Conservation (phyloP, 495 filamentous ascomycete species). For the Cercophora samala region DNA sequence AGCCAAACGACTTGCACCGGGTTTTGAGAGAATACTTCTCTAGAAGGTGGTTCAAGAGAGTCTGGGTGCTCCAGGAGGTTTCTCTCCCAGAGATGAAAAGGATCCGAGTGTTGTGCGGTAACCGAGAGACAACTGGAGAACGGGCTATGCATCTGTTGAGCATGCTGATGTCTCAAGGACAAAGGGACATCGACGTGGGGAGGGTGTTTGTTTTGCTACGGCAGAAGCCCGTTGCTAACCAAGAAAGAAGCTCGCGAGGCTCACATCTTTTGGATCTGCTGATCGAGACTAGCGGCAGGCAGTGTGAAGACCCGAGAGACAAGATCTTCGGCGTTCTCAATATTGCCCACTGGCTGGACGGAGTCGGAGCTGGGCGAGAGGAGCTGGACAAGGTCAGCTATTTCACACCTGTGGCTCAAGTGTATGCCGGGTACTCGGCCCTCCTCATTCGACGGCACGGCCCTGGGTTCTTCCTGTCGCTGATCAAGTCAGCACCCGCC, state of each 20-base stretch:
- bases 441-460: conserved; percentile 20
- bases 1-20: conserved; percentile 8
- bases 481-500: conserved; percentile 17
- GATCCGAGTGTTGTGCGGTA: conserved; percentile 8
- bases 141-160: conserved; percentile 7
- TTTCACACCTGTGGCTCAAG: background rate
- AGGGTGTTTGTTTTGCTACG: background rate
- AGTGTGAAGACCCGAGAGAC: conserved; percentile 23
- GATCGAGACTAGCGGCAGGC: background rate
- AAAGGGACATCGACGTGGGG: background rate
- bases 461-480: conserved; percentile 20
- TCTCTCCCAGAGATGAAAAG: conserved; percentile 13
- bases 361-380: background rate
- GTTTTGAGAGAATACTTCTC: conserved; percentile 15
- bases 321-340: conserved; percentile 20
- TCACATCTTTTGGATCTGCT: conserved; percentile 16
- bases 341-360: conserved; percentile 15
- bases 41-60: conserved; percentile 17
- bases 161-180: background rate
- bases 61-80: conserved; percentile 26
- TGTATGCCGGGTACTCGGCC: conserved; percentile 16
- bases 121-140: conserved; percentile 2
- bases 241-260: background rate
- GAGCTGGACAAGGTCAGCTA: conserved; percentile 8
- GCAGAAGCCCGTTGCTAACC: background rate